Conservation (phyloP, 805 yeast genomes). For the Grigorovia humatica region DNA sequence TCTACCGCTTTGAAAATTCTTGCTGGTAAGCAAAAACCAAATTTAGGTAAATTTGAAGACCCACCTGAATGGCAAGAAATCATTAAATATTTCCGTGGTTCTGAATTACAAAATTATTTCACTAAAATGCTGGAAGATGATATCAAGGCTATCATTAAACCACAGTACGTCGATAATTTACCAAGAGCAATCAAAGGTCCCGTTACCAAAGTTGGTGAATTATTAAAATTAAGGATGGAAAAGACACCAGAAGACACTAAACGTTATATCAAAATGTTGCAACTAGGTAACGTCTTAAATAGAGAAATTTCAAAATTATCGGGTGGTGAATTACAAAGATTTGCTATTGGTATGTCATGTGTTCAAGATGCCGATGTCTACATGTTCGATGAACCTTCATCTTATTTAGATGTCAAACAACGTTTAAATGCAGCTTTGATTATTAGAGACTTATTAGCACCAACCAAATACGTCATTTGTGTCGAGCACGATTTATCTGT, state of each 20-base stretch:
- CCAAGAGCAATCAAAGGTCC: conserved; percentile 95
- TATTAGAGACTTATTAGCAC: conserved; percentile 72
- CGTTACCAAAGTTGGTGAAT: conserved; percentile 72
- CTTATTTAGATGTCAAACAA: conserved; percentile 96
- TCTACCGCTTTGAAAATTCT: conserved; percentile 93
- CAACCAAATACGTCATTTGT: conserved; percentile 80
- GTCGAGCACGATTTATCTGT: conserved; percentile 99
- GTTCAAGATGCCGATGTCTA: conserved; percentile 91
- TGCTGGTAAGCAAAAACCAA: conserved; percentile 97
- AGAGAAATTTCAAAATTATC: conserved; percentile 87
- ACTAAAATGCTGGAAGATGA: conserved; percentile 89
- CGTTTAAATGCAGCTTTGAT: conserved; percentile 95
- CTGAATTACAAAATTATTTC: conserved; percentile 92
- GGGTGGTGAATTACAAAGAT: conserved; percentile 98
- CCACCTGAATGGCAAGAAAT: conserved; percentile 98
- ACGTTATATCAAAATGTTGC: conserved; percentile 56
- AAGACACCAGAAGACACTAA: conserved; percentile 54
- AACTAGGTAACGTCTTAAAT: conserved; percentile 61
- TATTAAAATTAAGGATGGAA: conserved; percentile 67
- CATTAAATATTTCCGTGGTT: conserved; percentile 85
- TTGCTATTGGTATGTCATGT: conserved; percentile 96
- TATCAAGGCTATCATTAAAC: conserved; percentile 94
- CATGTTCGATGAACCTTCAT: conserved; percentile 99
- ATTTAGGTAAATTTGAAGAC: conserved; percentile 83
- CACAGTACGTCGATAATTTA: conserved; percentile 95